Percentiles rank a stretch among this genome's conserved stretches.
Conservation (phyloP, 2,329 filamentous ascomycete species). For the Aureobasidium uvarum region DNA sequence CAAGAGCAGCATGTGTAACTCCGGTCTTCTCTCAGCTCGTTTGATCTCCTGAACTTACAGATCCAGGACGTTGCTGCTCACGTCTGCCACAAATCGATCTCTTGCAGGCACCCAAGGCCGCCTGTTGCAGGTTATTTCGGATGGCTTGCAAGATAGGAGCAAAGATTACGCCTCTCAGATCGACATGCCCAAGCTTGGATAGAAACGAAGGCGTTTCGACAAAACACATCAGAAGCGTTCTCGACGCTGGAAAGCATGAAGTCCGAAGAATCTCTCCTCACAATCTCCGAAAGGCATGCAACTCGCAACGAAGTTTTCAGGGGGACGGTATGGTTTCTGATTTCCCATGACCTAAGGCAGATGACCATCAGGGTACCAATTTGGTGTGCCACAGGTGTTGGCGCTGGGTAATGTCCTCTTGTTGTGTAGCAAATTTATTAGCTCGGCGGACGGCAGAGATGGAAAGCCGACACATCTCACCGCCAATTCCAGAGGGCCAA, state of each 20-base stretch:
- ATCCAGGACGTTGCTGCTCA: not conserved
- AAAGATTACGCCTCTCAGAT: not conserved
- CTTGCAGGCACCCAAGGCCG: not conserved
- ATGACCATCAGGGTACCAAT: not conserved
- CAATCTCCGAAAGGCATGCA: constrained; percentile 8
- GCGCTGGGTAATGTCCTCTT: not conserved
- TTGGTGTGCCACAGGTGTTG: not conserved
- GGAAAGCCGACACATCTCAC: not conserved
- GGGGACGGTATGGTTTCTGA: not conserved
- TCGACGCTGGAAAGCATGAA: not conserved
- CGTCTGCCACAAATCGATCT: not conserved
- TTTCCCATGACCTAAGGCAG: not conserved
- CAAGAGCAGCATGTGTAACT: not conserved
- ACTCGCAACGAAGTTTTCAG: not conserved
- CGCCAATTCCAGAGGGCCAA: not conserved
- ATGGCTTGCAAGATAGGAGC: not conserved
- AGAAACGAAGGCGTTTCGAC: not conserved
- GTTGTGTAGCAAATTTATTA: not conserved
- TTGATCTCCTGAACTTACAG: not conserved
- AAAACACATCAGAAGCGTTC: not conserved
- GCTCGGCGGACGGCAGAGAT: not conserved
- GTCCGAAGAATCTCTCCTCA: constrained; percentile 21
- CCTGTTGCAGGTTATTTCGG: not conserved
- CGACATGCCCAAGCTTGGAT: not conserved
- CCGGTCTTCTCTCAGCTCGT: not conserved